These are phyloP conservation scores for Crucibulum laeve DNA, from an alignment of 768 basidiomycete species.

Conservation along the genomic window DNA sequence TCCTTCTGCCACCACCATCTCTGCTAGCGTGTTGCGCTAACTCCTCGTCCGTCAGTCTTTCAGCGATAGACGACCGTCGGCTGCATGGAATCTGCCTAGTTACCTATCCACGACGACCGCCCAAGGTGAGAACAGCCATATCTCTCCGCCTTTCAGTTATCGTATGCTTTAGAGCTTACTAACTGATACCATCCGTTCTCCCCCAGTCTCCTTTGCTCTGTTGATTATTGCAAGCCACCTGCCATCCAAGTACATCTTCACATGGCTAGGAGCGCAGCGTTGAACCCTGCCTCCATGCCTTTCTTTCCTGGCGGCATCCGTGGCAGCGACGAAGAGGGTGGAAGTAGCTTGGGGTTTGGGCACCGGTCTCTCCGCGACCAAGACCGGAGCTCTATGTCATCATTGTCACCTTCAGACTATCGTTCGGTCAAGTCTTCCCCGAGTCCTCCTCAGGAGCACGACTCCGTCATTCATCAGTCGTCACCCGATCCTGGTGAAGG, in stretches of 20 bases:
- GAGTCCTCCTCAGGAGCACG: conserved; percentile 44
- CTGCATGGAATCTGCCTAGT: conserved; percentile 43
- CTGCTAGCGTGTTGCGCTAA: neutral
- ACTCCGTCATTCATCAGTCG: conserved; percentile 28
- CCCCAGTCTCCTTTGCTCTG: conserved; percentile 22
- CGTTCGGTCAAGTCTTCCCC: conserved; percentile 70
- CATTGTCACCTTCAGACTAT: conserved; percentile 59
- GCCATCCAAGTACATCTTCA: conserved; percentile 25
- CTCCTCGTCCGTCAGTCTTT: too few relatives aligned
- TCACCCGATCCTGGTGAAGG: conserved; percentile 29
- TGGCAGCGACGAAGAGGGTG: conserved; percentile 50
- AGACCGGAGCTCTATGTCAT: conserved; percentile 49
- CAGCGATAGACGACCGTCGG: conserved; percentile 12
- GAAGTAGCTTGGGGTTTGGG: conserved; percentile 37
- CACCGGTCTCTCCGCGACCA: conserved; percentile 43
- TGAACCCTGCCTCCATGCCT: conserved; percentile 80
- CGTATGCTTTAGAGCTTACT: conserved; percentile 18
- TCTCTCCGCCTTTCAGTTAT: neutral
- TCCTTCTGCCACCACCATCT: neutral
- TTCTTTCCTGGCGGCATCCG: conserved; percentile 76
- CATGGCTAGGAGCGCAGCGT: conserved; percentile 73
- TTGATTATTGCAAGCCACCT: conserved; percentile 34
- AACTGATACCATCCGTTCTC: conserved; percentile 16
- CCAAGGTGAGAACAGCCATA: conserved; percentile 19
- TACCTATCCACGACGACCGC: conserved; percentile 15